These are phyloP conservation scores for sunflower (Helianthus annuus) DNA, from an alignment of 129 eudicot species.

Conservation along the genomic window DNA sequence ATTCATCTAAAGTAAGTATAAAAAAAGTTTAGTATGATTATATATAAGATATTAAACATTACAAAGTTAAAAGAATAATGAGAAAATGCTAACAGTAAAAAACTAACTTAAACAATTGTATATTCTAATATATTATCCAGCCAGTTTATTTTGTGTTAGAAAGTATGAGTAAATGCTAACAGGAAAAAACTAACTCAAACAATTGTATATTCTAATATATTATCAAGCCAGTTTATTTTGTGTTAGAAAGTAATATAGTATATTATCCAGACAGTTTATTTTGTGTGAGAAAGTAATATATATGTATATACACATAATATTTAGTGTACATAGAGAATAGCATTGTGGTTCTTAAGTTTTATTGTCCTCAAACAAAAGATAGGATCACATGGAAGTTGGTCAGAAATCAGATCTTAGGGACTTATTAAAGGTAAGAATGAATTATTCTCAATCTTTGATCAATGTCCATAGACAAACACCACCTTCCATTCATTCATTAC, in stretches of 20 bases:
- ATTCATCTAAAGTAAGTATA: too few relatives aligned
- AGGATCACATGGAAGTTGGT: constrained; percentile 41
- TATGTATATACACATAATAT: background rate
- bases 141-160: background rate
- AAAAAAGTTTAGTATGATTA: too few relatives aligned
- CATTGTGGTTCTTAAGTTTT: constrained; percentile 16
- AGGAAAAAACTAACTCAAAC: too few relatives aligned
- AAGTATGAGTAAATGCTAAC: background rate
- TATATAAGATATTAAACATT: too few relatives aligned
- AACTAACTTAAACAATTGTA: too few relatives aligned
- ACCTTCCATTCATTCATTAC: constrained; percentile 34
- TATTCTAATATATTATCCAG: background rate
- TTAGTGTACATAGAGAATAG: constrained; percentile 2
- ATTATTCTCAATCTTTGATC: constrained; percentile 37
- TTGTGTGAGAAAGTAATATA: background rate
- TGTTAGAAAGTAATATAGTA: background rate
- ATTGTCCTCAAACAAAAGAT: constrained; percentile 11
- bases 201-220: background rate
- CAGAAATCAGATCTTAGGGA: constrained; percentile 48
- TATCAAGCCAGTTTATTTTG: background rate
- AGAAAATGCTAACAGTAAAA: too few relatives aligned
- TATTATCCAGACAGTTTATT: background rate
- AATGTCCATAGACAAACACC: constrained; percentile 34
- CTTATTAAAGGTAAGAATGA: constrained; percentile 34
- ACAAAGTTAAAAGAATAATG: too few relatives aligned